A percentile compares a stretch with the other conserved stretches of the same genome.
phyloP scores from a whole-genome alignment of 768 basidiomycete species.

The Tricholoma matsutake region DNA sequence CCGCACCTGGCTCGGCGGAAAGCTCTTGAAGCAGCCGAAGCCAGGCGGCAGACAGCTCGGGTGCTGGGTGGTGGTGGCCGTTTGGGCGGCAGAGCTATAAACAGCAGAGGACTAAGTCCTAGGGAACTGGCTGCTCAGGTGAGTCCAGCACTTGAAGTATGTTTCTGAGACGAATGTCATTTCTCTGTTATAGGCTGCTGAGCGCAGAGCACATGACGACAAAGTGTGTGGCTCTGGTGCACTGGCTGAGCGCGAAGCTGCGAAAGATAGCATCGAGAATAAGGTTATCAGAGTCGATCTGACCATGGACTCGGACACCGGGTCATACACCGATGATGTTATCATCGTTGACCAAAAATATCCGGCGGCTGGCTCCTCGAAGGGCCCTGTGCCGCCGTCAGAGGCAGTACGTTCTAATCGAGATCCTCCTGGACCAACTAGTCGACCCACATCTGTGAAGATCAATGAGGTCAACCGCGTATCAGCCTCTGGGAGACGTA shows the following conservation, averaged over 20 bases:
- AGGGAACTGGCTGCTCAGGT: constrained; percentile 74
- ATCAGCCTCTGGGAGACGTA: not conserved
- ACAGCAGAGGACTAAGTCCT: constrained; percentile 46
- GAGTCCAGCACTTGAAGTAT: constrained; percentile 18
- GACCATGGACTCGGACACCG: constrained; percentile 32
- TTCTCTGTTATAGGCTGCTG: constrained; percentile 66
- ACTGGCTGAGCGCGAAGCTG: constrained; percentile 56
- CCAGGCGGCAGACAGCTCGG: constrained; percentile 45
- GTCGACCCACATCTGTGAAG: not conserved
- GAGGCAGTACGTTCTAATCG: constrained; percentile 7
- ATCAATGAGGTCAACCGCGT: not conserved
- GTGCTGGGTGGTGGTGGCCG: constrained; percentile 53
- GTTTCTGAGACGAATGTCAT: constrained; percentile 3
- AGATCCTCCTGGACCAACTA: constrained; percentile 1
- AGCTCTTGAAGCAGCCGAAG: constrained; percentile 81
- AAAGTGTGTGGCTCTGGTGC: constrained; percentile 68
- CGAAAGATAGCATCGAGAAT: constrained; percentile 58
- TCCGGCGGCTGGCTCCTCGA: constrained; percentile 21
- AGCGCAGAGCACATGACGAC: constrained; percentile 71
- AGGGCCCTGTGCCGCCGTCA: constrained; percentile 13
- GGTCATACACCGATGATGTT: constrained; percentile 31
- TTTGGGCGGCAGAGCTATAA: constrained; percentile 43
- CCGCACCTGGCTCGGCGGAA: constrained; percentile 60
- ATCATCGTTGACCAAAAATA: constrained; percentile 29
- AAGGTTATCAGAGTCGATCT: constrained; percentile 52